Evolutionary conservation across 2,329 filamentous ascomycete species (phyloP).

Genomic region (Talaromyces funiculosus): DNA sequence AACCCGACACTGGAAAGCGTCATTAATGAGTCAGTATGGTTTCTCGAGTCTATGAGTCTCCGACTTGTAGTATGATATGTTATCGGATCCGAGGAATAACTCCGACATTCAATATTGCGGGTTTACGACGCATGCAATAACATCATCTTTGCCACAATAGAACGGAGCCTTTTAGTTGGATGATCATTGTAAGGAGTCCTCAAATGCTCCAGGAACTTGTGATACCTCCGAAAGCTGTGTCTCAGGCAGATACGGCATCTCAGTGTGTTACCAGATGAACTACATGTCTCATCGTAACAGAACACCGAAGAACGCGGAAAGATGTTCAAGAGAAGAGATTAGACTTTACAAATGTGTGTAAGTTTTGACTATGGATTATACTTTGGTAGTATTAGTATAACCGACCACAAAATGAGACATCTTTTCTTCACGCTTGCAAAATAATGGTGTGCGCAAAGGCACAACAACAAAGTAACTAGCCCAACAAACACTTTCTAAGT

Average conservation of each 20-base stretch:
- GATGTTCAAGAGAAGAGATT: neutral
- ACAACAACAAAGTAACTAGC: neutral
- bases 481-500: neutral
- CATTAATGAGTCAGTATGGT: neutral
- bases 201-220: too few species aligned
- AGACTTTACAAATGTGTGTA: neutral
- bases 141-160: neutral
- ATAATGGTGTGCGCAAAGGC: too few species aligned
- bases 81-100: neutral
- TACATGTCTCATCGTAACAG: too few species aligned
- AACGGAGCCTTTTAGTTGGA: too few species aligned
- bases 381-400: neutral
- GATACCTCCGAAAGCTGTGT: too few species aligned
- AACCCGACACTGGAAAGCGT: neutral
- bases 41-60: neutral
- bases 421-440: neutral
- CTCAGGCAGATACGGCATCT: too few species aligned
- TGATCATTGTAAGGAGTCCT: too few species aligned
- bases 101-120: neutral
- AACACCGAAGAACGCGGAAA: too few species aligned
- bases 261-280: too few species aligned
- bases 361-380: neutral
- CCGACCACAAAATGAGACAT: neutral
- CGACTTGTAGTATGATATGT: neutral
- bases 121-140: neutral